Conservation (phyloP, 2,329 filamentous ascomycete species). For the Purpureocillium lavendulum region DNA sequence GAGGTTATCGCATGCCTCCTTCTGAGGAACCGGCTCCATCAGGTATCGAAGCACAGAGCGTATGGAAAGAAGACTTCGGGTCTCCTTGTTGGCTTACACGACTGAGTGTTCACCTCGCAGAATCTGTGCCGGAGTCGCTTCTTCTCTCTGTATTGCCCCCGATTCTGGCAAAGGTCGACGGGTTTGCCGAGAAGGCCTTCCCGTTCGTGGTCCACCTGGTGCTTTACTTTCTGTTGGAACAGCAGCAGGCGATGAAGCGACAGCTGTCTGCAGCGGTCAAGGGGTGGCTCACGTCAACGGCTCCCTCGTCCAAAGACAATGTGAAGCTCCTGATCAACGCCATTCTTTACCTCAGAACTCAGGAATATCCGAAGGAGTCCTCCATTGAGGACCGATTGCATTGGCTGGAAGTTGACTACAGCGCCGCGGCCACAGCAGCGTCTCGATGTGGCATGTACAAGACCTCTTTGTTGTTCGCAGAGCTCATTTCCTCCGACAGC, state of each 20-base stretch:
- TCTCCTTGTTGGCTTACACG: constrained; percentile 50
- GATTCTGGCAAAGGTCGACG: constrained; percentile 56
- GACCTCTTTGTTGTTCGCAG: constrained; percentile 74
- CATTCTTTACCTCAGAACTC: constrained; percentile 81
- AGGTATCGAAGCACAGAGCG: constrained; percentile 9
- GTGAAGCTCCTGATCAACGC: constrained; percentile 67
- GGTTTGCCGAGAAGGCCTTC: constrained; percentile 66
- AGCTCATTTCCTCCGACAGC: constrained; percentile 56
- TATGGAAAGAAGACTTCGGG: constrained; percentile 31
- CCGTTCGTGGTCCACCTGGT: constrained; percentile 82
- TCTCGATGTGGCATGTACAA: constrained; percentile 77
- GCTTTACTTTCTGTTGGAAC: constrained; percentile 58
- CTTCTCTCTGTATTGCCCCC: constrained; percentile 61
- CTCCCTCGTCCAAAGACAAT: constrained; percentile 45
- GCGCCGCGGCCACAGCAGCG: constrained; percentile 62
- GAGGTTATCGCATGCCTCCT: constrained; percentile 43
- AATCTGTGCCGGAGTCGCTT: constrained; percentile 51
- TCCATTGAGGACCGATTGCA: constrained; percentile 70
- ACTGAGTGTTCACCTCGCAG: constrained; percentile 53
- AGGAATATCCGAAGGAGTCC: constrained; percentile 62
- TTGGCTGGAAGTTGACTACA: constrained; percentile 82
- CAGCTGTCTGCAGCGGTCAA: constrained; percentile 58
- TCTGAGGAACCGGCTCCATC: constrained; percentile 31
- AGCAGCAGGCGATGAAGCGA: constrained; percentile 49
- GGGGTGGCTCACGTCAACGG: constrained; percentile 46